Evolutionary conservation across 2,329 filamentous ascomycete species (phyloP).

Genomic region (Xylariales sp.): DNA sequence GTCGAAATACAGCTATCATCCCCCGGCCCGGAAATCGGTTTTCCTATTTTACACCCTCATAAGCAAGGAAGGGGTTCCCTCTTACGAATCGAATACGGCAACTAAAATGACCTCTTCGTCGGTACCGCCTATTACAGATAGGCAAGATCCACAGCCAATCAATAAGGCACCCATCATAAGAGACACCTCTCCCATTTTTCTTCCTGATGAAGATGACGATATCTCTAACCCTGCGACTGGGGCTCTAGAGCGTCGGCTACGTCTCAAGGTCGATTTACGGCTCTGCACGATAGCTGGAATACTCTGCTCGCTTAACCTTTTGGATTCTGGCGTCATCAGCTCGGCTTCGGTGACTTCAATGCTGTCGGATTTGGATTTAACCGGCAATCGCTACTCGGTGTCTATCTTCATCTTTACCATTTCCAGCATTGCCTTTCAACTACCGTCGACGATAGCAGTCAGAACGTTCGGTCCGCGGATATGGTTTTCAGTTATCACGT

Average conservation of each 20-base stretch:
- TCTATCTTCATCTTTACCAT: conserved; percentile 72
- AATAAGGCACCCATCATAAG: background rate
- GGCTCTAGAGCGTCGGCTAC: conserved; percentile 28
- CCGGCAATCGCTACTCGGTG: conserved; percentile 63
- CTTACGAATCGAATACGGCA: too few relatives aligned
- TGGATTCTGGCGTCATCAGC: conserved; percentile 66
- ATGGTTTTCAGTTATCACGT: conserved; percentile 62
- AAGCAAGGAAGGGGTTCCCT: too few relatives aligned
- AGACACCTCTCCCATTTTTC: too few relatives aligned
- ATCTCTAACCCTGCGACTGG: background rate
- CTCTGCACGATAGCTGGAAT: conserved; percentile 67
- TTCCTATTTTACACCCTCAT: too few relatives aligned
- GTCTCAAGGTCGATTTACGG: conserved; percentile 61
- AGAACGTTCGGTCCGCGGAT: conserved; percentile 59
- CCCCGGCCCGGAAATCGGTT: too few relatives aligned
- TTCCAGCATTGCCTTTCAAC: conserved; percentile 61
- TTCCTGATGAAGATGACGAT: background rate
- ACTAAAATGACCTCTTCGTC: too few relatives aligned
- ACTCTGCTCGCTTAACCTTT: conserved; percentile 64
- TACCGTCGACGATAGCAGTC: conserved; percentile 64
- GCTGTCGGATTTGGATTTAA: conserved; percentile 57
- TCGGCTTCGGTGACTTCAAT: conserved; percentile 66
- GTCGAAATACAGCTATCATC: too few relatives aligned
- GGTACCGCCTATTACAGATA: too few relatives aligned
- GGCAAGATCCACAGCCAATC: background rate